phyloP scores from a whole-genome alignment of 768 basidiomycete species.

The Holtermannia corniformis region DNA sequence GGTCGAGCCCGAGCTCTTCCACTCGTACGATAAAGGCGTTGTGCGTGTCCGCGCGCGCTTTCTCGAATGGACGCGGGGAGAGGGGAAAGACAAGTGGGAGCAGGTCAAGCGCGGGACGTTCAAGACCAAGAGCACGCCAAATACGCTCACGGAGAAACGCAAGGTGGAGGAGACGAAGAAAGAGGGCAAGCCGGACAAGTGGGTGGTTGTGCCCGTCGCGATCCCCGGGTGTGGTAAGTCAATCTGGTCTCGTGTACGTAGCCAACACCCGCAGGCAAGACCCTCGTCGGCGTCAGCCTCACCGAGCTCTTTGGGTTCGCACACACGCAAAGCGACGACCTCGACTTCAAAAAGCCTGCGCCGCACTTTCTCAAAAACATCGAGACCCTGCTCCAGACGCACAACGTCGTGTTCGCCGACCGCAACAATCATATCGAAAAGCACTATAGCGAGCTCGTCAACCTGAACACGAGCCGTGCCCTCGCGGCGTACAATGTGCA shows the following conservation, averaged over 20 bases:
- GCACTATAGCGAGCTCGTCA: constrained; percentile 58
- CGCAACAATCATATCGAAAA: constrained; percentile 82
- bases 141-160: constrained; percentile 18
- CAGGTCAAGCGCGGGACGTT: constrained; percentile 37
- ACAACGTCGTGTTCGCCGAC: constrained; percentile 84
- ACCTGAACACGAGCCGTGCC: constrained; percentile 21
- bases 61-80: constrained; percentile 54
- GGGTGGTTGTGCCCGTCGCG: constrained; percentile 76
- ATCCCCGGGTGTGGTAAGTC: constrained; percentile 83
- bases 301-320: constrained; percentile 70
- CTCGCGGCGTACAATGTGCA: constrained; percentile 48
- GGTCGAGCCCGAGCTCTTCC: constrained; percentile 53
- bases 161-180: constrained; percentile 15
- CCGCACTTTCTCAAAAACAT: constrained; percentile 63
- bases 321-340: constrained; percentile 90
- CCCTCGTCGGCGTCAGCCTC: constrained; percentile 69
- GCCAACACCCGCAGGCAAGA: constrained; percentile 91
- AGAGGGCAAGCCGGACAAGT: constrained; percentile 52
- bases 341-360: constrained; percentile 63
- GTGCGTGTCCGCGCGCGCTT: constrained; percentile 73
- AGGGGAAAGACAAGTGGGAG: constrained; percentile 45
- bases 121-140: constrained; percentile 28
- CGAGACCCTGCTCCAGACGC: constrained; percentile 49
- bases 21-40: constrained; percentile 66
- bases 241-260: too few relatives aligned